Percentiles rank a stretch among this genome's conserved stretches.
These are phyloP conservation scores for Globisporangium okanoganense DNA, from an alignment of 352 stramenopile genomes.

Conservation along the genomic window DNA sequence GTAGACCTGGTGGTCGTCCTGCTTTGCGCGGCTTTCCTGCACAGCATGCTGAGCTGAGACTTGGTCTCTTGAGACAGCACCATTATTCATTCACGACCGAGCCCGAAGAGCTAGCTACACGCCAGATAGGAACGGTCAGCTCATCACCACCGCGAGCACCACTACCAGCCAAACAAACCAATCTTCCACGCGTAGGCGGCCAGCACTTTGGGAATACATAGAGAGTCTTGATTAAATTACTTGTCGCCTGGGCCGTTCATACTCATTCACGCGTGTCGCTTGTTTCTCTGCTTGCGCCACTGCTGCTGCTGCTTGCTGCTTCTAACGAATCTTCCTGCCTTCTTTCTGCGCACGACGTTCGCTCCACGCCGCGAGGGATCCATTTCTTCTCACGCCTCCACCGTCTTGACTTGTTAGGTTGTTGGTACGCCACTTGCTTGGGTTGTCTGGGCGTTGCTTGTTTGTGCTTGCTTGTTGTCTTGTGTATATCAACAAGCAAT, in stretches of 20 bases:
- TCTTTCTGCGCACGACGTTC: neutral
- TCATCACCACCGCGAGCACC: neutral
- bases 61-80: neutral
- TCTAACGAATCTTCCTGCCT: neutral
- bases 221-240: slow-evolving; percentile 11
- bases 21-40: slow-evolving; percentile 10
- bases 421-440: neutral
- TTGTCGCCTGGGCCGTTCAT: neutral
- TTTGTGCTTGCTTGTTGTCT: neutral
- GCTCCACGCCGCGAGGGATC: neutral
- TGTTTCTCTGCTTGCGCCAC: neutral
- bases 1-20: slow-evolving; percentile 19
- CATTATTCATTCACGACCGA: neutral
- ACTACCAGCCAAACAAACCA: neutral
- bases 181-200: neutral
- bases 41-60: neutral
- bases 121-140: neutral
- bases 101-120: neutral
- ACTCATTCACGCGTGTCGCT: slow-evolving; percentile 2
- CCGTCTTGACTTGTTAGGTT: neutral
- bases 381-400: neutral
- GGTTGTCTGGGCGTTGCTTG: neutral
- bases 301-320: neutral
- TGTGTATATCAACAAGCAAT: slow-evolving; percentile 13
- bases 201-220: slow-evolving; percentile 3